Base-by-base conservation (phyloP, 345 rosid genomes). In the Acer campestre region DNA sequence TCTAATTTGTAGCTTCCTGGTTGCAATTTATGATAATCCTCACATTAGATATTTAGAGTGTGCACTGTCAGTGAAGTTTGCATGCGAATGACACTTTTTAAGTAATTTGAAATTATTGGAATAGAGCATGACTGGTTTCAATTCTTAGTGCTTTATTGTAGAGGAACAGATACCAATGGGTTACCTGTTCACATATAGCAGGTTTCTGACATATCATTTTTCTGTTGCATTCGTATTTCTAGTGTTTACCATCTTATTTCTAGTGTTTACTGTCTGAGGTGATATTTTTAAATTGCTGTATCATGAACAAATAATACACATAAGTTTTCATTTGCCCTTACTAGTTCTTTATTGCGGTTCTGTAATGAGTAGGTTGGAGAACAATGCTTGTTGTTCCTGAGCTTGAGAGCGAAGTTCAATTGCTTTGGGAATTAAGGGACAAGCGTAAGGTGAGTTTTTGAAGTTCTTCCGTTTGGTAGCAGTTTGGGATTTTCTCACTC, bases 371-470 rank as follows among this genome's bases (percentile, higher is more conserved):
- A 96, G 99, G 98, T 14, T 96, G 99, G 97, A 93, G 98, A 75
- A 96, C 99, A 12, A 94, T 94, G 99, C 97, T 96, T 73, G 92
- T 96, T 78, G 97, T 96, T 67, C 97, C 99, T 31, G 99, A 96
- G 87, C 94, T 96, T 74, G 98, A 92, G 79, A 92, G 89, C 77
- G 99, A 96, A 88, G 97, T 96, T 55, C 87, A 92, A 77, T 88
- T 96, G 81, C 92, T 96, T 11, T 94, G 95, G 94, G 87, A 86
- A 76, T 81, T 89, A 76, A 90, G 94, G 84, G 90, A 86, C 76
- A 77, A 68, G 77, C 94, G 94, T 31, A 94, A 90, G 98, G 99
- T 94, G 68, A 84, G 72, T 70, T 69, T 49, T 25, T 8, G 38
- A 53, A 44, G 25, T 61, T 79, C 27, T 55, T 13, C 20, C 40